Percentiles rank a stretch among this genome's conserved stretches.
These are phyloP conservation scores for Aspergillus glaucus DNA, from an alignment of 2,329 filamentous ascomycete species.

Conservation along the genomic window DNA sequence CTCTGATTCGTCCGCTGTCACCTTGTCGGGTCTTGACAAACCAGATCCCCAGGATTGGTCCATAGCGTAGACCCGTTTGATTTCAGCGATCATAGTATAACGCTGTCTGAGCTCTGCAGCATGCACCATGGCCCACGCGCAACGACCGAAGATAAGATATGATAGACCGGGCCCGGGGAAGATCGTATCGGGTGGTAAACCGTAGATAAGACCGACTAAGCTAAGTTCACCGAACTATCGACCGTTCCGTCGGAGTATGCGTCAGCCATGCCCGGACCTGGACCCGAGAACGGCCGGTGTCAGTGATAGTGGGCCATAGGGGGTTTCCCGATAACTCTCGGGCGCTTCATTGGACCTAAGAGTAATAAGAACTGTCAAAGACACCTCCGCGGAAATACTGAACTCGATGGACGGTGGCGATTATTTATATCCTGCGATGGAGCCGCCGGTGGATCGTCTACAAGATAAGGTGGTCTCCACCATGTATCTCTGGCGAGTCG, in stretches of 20 bases:
- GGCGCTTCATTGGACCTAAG: neutral
- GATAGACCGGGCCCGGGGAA: neutral
- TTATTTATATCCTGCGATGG: neutral
- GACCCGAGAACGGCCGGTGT: neutral
- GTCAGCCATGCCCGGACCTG: no score
- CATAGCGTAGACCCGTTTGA: neutral
- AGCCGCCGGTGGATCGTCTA: neutral
- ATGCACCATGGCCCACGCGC: neutral
- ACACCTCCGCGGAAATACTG: neutral
- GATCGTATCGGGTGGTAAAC: neutral
- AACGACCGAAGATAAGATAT: neutral
- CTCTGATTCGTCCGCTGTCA: neutral
- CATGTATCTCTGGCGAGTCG: neutral
- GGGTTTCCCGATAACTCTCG: neutral
- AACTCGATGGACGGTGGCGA: neutral
- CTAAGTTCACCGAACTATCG: neutral
- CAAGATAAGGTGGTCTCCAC: neutral
- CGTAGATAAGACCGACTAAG: neutral
- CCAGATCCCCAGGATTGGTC: neutral
- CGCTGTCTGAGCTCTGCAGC: neutral
- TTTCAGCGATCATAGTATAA: neutral
- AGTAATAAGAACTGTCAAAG: neutral
- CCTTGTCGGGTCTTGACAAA: neutral
- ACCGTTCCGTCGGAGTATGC: neutral
- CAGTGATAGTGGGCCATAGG: neutral